Evolutionary conservation across 371 early-diverging fungal species (phyloP), one percentile per base, ranked within the genome.

Genomic region (Blastocladiella emersonii): DNA sequence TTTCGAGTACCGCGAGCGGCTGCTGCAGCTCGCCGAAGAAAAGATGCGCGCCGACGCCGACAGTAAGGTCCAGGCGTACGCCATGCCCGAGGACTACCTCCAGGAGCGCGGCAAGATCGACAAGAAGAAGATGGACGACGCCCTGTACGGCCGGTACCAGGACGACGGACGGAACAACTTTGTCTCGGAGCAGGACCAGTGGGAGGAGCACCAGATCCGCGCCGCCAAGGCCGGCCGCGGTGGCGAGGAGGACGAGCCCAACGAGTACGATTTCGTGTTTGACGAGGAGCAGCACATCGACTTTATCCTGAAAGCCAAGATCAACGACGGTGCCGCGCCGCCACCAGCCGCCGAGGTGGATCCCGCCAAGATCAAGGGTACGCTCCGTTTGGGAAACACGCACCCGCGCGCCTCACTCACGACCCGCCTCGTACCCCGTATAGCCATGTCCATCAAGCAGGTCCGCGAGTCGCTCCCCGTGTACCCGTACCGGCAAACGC

Each of bases 41-140:
- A 83, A 94, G 34, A 77, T 83, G 68, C 78, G 81, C 37, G 84
- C 95, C 55, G 62, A 61, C 1, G 73, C 76, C 56, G 88, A 89
- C 65, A 76, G 78, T 39, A 82, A 83, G 36, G 78, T 79, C 35
- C 93, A 91, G 64, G 92, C 85, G 15, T 98, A 96, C 66, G 72
- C 76, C 53, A 89, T 98, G 89, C 97, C 97, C 2, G 96, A 96
- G 67, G 88, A 86, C 74, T 84, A 91, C 60, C 84, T 88, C 59
- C 92, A 92, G 0, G 95, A 95, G 66, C 91, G 94, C 72, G 96
- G 95, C 57, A 91, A 93, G 66, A 85, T 95, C 49, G 93, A 95
- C 68, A 83, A 83, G 45, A 91, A 95, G 64, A 91, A 89, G 75
- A 90, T 91, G 67, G 90, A 92, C 59, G 78, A 82, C 13, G 91